Evolutionary conservation across 345 rosid genomes (phyloP).

Genomic region (Isatis tinctoria): DNA sequence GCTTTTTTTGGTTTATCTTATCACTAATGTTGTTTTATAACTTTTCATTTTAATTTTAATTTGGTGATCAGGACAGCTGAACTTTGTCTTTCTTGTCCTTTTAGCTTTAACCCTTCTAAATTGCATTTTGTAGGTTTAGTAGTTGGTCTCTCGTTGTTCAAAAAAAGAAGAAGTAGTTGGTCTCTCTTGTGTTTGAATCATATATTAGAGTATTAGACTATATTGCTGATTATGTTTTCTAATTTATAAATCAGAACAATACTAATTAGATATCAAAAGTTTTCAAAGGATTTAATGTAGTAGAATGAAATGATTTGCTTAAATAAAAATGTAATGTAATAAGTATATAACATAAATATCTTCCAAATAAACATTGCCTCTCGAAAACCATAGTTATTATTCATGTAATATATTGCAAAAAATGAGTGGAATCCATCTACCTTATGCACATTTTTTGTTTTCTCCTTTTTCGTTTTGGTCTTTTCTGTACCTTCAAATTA

Average conservation of each 20-base stretch:
- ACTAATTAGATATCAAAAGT: background rate
- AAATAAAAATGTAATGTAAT: background rate
- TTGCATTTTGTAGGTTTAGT: background rate
- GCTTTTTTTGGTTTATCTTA: slow-evolving; percentile 19
- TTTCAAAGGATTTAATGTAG: background rate
- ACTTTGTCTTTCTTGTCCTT: slow-evolving; percentile 10
- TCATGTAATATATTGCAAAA: slow-evolving; percentile 1
- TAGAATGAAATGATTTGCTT: background rate
- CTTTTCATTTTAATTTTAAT: slow-evolving; percentile 18
- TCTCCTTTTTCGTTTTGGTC: background rate
- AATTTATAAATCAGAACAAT: background rate
- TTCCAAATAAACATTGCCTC: background rate
- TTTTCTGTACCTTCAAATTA: slow-evolving; percentile 22
- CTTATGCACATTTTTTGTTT: slow-evolving; percentile 25
- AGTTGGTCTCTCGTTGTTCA: too few species aligned
- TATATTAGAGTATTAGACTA: too few species aligned
- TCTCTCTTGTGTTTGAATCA: too few species aligned
- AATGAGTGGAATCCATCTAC: slow-evolving; percentile 12
- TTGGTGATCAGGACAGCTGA: slow-evolving; percentile 13
- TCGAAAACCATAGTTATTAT: background rate
- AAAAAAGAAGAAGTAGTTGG: too few species aligned
- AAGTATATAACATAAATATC: background rate
- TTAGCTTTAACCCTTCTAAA: background rate
- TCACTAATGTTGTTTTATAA: slow-evolving; percentile 17
- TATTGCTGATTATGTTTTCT: background rate